Evolutionary conservation across 2,329 filamentous ascomycete genomes (phyloP), one percentile per base, ranked within the genome.

Genomic region (Nothophaeocryptopus gaeumannii): DNA sequence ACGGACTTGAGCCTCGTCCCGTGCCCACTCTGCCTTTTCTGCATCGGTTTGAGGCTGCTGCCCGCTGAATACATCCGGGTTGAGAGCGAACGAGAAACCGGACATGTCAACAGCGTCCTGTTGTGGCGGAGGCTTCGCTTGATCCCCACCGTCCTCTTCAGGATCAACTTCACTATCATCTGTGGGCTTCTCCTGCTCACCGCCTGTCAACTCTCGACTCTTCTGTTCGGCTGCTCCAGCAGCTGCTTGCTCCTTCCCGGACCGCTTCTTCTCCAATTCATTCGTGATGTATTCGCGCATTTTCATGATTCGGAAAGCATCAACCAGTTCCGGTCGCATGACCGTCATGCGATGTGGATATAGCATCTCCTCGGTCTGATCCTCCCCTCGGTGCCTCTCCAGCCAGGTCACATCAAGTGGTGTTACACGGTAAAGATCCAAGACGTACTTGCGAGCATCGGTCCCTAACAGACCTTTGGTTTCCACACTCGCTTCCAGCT

Each of bases 331-430:
- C 11, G 89, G 84, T 58, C 93, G 83, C 50, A 99, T 77, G 29
- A 96, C 89, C 2, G 93, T 90, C 93, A 99, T 99, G 39, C 89
- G 85, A 70, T 99, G 93, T 39, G 93, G 93, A 66, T 99, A 99
- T 50, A 80, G 75, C 45, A 74, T 60, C 70, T 72, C 47, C 74
- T 72, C 67, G 55, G 78, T 75, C 46, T 72, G 69, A 12, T 74
- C 77, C 43, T 78, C 76, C n/a, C 55, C 55, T 64, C 80, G 79
- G 59, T 82, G 78, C 67, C 92, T 85, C 59, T 99, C 92, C 61
- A 96, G 79, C 91, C 95, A 99, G 15, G 79, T 72, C 48, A 96
- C 84, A 70, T 99, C 93, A 50, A 97, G 74, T 5, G 93, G 93
- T 2, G 93, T 95, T 57, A 97, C 86, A 50, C 93, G 84, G 76